Percentiles rank a stretch among this genome's conserved stretches.
These are phyloP conservation scores for Aspergillus cristatus DNA, from an alignment of 495 filamentous ascomycete genomes.

Conservation along the genomic window DNA sequence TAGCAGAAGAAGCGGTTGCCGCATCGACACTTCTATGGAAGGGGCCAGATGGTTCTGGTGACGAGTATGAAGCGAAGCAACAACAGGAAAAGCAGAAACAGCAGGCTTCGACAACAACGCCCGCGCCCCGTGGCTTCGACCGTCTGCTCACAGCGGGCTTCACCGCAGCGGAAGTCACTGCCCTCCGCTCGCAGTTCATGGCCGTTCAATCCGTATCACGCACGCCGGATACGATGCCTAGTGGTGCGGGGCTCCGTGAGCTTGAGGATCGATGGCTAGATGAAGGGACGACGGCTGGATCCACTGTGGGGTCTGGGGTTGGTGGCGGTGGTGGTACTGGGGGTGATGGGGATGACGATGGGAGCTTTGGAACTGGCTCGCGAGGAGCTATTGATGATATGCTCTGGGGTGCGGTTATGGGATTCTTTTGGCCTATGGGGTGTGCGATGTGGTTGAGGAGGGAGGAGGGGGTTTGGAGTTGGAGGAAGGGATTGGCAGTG, in stretches of 20 bases:
- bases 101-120: constrained; percentile 33
- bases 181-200: constrained; percentile 77
- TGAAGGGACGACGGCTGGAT: constrained; percentile 44
- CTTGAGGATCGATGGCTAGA: constrained; percentile 95
- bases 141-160: constrained; percentile 73
- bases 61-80: constrained; percentile 3
- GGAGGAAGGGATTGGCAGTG: constrained; percentile 73
- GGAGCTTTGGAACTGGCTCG: constrained; percentile 34
- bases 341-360: constrained; percentile 43
- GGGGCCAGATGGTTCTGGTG: neutral
- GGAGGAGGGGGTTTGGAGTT: constrained; percentile 83
- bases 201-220: constrained; percentile 65
- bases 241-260: constrained; percentile 45
- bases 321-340: constrained; percentile 18
- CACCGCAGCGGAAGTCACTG: constrained; percentile 67
- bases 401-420: constrained; percentile 78
- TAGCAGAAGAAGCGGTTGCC: constrained; percentile 54
- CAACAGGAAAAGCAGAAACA: constrained; percentile 6
- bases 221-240: constrained; percentile 80
- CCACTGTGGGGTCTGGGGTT: constrained; percentile 23
- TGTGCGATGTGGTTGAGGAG: constrained; percentile 75
- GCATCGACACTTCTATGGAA: constrained; percentile 27
- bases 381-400: constrained; percentile 64
- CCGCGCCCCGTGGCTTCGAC: constrained; percentile 82
- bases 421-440: constrained; percentile 89